Evolutionary conservation across 2,329 filamentous ascomycete genomes (phyloP).

Genomic region (Endocalyx cinctus): DNA sequence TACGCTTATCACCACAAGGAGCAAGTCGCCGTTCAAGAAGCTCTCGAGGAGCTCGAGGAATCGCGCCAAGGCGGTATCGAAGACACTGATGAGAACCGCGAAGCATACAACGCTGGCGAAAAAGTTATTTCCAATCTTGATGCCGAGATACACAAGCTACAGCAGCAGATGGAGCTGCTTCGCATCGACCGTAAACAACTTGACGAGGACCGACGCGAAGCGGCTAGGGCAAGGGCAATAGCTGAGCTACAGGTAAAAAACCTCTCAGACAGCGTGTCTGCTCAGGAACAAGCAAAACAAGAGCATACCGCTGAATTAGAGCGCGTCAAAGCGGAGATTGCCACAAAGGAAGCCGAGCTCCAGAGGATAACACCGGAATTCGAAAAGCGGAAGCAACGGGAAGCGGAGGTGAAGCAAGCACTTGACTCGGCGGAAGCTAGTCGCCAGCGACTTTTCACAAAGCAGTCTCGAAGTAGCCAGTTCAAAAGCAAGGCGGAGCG

Average conservation of each 20-base stretch:
- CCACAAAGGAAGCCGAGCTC: slow-evolving; percentile 71
- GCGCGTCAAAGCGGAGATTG: slow-evolving; percentile 68
- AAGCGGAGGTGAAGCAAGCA: slow-evolving; percentile 64
- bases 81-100: slow-evolving; percentile 74
- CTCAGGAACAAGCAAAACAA: slow-evolving; percentile 66
- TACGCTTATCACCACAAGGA: slow-evolving; percentile 93
- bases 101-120: slow-evolving; percentile 73
- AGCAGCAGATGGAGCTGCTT: slow-evolving; percentile 78
- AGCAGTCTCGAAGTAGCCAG: slow-evolving; percentile 82
- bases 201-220: slow-evolving; percentile 83
- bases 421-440: slow-evolving; percentile 72
- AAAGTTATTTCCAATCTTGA: slow-evolving; percentile 74
- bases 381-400: slow-evolving; percentile 66
- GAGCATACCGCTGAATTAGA: slow-evolving; percentile 69
- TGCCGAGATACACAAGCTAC: slow-evolving; percentile 71
- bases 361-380: slow-evolving; percentile 72
- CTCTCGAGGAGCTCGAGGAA: slow-evolving; percentile 78
- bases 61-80: slow-evolving; percentile 78
- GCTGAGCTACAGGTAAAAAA: slow-evolving; percentile 80
- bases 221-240: slow-evolving; percentile 75
- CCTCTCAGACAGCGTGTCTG: slow-evolving; percentile 75
- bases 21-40: slow-evolving; percentile 71
- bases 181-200: slow-evolving; percentile 81
- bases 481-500: slow-evolving; percentile 87
- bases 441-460: slow-evolving; percentile 77